Conservation (phyloP, 805 yeast genomes). For the Cyberlindnera lachancei region DNA sequence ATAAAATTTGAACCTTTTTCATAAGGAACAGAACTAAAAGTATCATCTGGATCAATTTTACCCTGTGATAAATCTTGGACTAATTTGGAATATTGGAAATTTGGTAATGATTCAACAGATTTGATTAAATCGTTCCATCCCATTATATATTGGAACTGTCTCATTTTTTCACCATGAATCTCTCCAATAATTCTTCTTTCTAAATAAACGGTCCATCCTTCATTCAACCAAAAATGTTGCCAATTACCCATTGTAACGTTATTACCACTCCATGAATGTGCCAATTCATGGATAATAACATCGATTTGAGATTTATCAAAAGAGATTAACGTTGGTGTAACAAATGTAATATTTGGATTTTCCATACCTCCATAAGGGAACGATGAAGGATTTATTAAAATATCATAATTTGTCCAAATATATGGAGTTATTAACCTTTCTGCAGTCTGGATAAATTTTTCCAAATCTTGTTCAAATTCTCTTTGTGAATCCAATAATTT, state of each 20-base stretch:
- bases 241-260: slow-evolving; percentile 85
- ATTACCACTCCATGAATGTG: slow-evolving; percentile 92
- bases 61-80: slow-evolving; percentile 65
- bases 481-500: slow-evolving; percentile 60
- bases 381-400: slow-evolving; percentile 68
- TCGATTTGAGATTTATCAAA: slow-evolving; percentile 83
- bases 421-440: slow-evolving; percentile 70
- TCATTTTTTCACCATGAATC: slow-evolving; percentile 43
- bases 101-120: slow-evolving; percentile 59
- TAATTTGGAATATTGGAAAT: slow-evolving; percentile 47
- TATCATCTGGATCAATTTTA: slow-evolving; percentile 75
- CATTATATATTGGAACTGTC: slow-evolving; percentile 77
- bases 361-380: slow-evolving; percentile 95
- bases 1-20: slow-evolving; percentile 84
- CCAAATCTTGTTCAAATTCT: slow-evolving; percentile 79
- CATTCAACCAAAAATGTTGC: slow-evolving; percentile 93
- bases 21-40: slow-evolving; percentile 82
- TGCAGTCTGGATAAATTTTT: slow-evolving; percentile 69
- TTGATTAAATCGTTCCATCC: slow-evolving; percentile 82
- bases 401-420: slow-evolving; percentile 81
- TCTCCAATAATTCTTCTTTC: slow-evolving; percentile 65
- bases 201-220: slow-evolving; percentile 92
- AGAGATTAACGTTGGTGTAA: slow-evolving; percentile 80
- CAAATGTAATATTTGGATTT: slow-evolving; percentile 85
- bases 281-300: slow-evolving; percentile 88